Conservation (phyloP, 257 asterid species). For the Eustoma russellianum region DNA sequence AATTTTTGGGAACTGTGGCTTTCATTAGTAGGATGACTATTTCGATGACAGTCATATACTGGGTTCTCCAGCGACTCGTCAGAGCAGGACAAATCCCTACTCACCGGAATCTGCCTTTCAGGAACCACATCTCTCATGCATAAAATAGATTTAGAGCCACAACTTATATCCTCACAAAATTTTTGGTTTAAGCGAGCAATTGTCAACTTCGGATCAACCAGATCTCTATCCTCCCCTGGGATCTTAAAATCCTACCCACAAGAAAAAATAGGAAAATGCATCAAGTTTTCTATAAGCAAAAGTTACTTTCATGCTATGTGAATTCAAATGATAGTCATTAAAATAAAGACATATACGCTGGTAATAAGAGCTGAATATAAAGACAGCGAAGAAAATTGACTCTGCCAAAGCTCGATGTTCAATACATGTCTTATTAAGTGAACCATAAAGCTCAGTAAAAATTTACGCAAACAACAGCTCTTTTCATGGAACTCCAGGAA, state of each 20-base stretch:
- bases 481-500: no score
- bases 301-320: no score
- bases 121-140: slow-evolving; percentile 19
- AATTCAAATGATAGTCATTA: no score
- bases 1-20: slow-evolving; percentile 15
- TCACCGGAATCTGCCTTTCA: slow-evolving; percentile 10
- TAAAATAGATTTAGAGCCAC: slow-evolving; percentile 16
- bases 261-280: no score
- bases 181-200: slow-evolving; percentile 12
- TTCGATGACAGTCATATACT: slow-evolving; percentile 20
- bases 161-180: slow-evolving; percentile 23
- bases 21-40: slow-evolving; percentile 12
- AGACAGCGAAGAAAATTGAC: no score
- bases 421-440: no score
- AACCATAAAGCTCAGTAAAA: no score
- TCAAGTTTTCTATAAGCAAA: no score
- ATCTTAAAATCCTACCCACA: slow-evolving; percentile 15
- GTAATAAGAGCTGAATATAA: no score
- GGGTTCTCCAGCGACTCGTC: slow-evolving; percentile 24
- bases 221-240: slow-evolving; percentile 1
- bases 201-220: slow-evolving; percentile 13
- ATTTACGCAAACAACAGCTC: no score
- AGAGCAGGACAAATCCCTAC: slow-evolving; percentile 8
- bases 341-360: no score
- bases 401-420: no score